Percentiles rank a stretch among this genome's conserved stretches.
Conservation (phyloP, 495 filamentous ascomycete species). For the Penicillium simplicissimum region DNA sequence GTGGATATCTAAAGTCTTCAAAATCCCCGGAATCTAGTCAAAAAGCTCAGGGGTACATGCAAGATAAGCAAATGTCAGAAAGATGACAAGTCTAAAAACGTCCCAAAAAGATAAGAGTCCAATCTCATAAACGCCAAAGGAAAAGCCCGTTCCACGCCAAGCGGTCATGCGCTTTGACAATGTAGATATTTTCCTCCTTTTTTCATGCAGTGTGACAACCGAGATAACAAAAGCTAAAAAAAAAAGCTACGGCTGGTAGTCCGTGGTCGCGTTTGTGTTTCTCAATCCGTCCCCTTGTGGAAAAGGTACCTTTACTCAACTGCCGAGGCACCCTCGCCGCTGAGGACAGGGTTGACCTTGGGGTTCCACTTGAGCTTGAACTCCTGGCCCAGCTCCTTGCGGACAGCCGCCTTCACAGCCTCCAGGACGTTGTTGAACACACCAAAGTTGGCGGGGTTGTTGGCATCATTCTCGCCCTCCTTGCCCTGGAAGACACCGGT, state of each 20-base stretch:
- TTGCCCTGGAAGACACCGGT: slow-evolving; percentile 61
- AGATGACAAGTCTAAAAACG: slow-evolving; percentile 24
- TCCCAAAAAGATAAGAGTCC: slow-evolving; percentile 1
- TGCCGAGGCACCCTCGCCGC: slow-evolving; percentile 54
- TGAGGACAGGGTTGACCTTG: slow-evolving; percentile 65
- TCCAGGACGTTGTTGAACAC: slow-evolving; percentile 58
- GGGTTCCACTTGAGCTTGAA: slow-evolving; percentile 60
- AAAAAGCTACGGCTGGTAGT: slow-evolving; percentile 5
- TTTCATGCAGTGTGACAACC: slow-evolving; percentile 19
- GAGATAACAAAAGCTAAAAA: background rate
- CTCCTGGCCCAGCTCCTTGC: slow-evolving; percentile 57
- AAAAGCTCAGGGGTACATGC: slow-evolving; percentile 15
- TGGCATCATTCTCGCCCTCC: slow-evolving; percentile 53
- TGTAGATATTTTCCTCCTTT: slow-evolving; percentile 8
- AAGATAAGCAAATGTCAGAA: slow-evolving; percentile 10
- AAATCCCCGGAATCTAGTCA: slow-evolving; percentile 16
- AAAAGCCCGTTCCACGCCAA: slow-evolving; percentile 13
- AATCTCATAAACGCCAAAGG: slow-evolving; percentile 14
- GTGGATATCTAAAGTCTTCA: slow-evolving; percentile 38
- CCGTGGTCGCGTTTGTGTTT: slow-evolving; percentile 12
- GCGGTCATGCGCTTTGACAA: slow-evolving; percentile 10
- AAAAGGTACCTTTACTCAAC: slow-evolving; percentile 47
- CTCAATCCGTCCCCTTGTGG: background rate
- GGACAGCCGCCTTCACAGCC: slow-evolving; percentile 54
- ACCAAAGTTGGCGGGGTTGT: slow-evolving; percentile 59